Evolutionary conservation across 2,329 filamentous ascomycete genomes (phyloP).

Genomic region (Sclerotinia nivalis): DNA sequence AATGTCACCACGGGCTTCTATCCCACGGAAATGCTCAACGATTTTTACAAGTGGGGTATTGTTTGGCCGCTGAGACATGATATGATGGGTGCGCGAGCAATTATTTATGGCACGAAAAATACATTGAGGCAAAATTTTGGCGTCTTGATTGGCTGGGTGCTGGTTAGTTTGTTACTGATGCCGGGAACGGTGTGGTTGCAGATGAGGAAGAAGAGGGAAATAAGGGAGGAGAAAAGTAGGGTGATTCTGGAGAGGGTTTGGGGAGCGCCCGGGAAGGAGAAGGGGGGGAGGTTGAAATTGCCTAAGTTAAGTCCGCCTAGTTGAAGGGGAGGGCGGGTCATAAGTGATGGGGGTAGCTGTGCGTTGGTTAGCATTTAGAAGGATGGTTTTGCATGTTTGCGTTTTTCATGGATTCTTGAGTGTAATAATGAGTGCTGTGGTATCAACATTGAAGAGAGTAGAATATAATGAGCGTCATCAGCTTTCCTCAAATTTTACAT

Average conservation of each 20-base stretch:
- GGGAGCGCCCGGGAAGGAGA: slow-evolving; percentile 21
- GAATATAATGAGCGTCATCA: too few species aligned
- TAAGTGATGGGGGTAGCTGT: not conserved
- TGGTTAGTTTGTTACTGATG: slow-evolving; percentile 26
- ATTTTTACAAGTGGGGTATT: slow-evolving; percentile 30
- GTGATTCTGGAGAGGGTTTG: slow-evolving; percentile 29
- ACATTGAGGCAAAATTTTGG: slow-evolving; percentile 29
- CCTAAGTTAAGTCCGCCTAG: slow-evolving; percentile 2
- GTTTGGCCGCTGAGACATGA: slow-evolving; percentile 29
- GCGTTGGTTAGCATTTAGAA: not conserved
- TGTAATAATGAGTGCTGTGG: too few species aligned
- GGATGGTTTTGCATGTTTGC: not conserved
- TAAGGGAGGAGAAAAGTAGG: slow-evolving; percentile 24
- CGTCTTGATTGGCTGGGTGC: slow-evolving; percentile 27
- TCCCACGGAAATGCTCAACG: slow-evolving; percentile 28
- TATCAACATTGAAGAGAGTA: too few species aligned
- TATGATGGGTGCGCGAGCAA: slow-evolving; percentile 28
- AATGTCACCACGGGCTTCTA: slow-evolving; percentile 32
- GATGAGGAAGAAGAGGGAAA: slow-evolving; percentile 23
- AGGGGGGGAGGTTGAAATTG: slow-evolving; percentile 12
- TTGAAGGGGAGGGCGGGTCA: not conserved
- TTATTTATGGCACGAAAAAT: slow-evolving; percentile 31
- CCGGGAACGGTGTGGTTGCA: slow-evolving; percentile 31
- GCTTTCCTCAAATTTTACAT: too few species aligned
- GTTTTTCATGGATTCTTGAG: not conserved